Evolutionary conservation across 2,329 filamentous ascomycete species (phyloP).

Genomic region (Colletotrichum gigasporum): DNA sequence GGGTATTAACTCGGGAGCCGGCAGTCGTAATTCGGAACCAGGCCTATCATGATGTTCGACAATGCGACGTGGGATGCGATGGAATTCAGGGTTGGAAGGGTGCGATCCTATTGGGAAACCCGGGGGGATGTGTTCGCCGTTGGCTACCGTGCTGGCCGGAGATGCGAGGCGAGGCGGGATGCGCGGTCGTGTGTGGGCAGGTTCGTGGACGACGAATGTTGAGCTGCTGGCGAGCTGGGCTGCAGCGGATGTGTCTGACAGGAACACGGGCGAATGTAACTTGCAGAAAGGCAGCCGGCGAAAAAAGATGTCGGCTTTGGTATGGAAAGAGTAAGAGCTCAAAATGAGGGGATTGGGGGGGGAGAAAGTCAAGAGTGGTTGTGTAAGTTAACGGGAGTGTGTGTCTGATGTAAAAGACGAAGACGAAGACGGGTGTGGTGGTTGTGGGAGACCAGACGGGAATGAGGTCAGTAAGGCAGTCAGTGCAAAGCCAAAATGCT

Average conservation of each 20-base stretch:
- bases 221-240: slow-evolving; percentile 22
- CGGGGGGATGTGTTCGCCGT: background rate
- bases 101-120: slow-evolving; percentile 8
- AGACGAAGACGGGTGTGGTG: slow-evolving; percentile 20
- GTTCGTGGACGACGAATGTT: slow-evolving; percentile 19
- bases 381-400: slow-evolving; percentile 14
- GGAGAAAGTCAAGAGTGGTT: slow-evolving; percentile 5
- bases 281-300: slow-evolving; percentile 11
- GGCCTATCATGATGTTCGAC: slow-evolving; percentile 32
- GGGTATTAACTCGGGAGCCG: slow-evolving; percentile 33
- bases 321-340: slow-evolving; percentile 18
- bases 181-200: slow-evolving; percentile 24
- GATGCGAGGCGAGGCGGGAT: slow-evolving; percentile 4
- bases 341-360: slow-evolving; percentile 28
- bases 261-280: slow-evolving; percentile 17
- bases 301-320: background rate
- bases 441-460: slow-evolving; percentile 28
- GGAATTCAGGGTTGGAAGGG: slow-evolving; percentile 9
- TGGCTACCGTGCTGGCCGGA: background rate
- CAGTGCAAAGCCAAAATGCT: slow-evolving; percentile 24
- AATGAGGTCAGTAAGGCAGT: slow-evolving; percentile 31
- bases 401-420: slow-evolving; percentile 32
- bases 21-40: slow-evolving; percentile 27
- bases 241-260: slow-evolving; percentile 23
- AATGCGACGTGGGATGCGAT: slow-evolving; percentile 28